These are phyloP conservation scores for Monosporascus sp. DNA, from an alignment of 2,329 filamentous ascomycete species.

Conservation along the genomic window DNA sequence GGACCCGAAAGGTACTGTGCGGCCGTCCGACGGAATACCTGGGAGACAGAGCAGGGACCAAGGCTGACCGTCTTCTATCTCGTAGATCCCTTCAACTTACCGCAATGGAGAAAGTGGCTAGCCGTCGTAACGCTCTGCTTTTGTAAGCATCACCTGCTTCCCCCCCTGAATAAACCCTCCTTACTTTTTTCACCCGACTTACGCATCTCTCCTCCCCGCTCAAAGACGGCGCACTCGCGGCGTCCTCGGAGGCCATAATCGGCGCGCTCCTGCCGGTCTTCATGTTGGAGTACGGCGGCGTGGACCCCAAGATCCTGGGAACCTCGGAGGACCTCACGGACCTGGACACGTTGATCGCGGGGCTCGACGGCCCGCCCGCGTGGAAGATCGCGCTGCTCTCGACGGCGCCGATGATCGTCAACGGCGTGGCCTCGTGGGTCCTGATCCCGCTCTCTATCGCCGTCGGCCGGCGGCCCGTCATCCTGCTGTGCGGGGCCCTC, in stretches of 20 bases:
- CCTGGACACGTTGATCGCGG: conserved; percentile 19
- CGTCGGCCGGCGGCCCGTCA: conserved; percentile 30
- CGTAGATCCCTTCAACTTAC: conserved; percentile 27
- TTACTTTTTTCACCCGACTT: no score
- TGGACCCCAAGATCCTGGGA: conserved; percentile 15
- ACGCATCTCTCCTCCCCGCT: not conserved
- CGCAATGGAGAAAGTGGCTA: conserved; percentile 26
- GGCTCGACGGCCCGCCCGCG: conserved; percentile 22
- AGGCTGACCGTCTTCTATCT: conserved; percentile 1
- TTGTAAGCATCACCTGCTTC: conserved; percentile 17
- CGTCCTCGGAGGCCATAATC: conserved; percentile 23
- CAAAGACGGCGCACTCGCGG: conserved; percentile 22
- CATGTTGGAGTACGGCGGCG: conserved; percentile 29
- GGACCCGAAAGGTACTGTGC: conserved; percentile 23
- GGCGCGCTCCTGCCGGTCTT: conserved; percentile 29
- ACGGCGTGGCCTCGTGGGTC: conserved; percentile 30
- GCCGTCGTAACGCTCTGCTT: conserved; percentile 23
- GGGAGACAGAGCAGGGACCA: not conserved
- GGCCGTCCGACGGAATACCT: no score
- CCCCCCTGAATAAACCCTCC: not conserved
- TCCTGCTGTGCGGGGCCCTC: conserved; percentile 27
- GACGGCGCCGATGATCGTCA: conserved; percentile 30
- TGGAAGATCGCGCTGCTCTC: conserved; percentile 27
- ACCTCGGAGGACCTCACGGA: conserved; percentile 20
- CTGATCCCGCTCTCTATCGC: conserved; percentile 33